Evolutionary conservation across 805 yeast species (phyloP).

Genomic region (Barnettozyma wickerhamii): DNA sequence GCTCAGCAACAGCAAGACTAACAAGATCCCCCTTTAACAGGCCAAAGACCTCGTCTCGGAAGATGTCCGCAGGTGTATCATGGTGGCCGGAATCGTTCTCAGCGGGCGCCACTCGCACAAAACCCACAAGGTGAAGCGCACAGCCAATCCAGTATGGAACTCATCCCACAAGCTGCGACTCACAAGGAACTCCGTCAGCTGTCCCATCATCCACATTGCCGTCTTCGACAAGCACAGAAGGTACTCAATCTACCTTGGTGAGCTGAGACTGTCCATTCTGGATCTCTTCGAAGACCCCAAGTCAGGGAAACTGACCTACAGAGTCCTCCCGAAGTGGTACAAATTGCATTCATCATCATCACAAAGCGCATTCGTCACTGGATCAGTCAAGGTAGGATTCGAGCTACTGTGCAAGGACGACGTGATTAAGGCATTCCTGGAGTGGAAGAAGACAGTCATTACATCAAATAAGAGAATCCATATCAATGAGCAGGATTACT

Average conservation of each 20-base stretch:
- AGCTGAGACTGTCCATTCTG: constrained; percentile 21
- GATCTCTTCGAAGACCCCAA: constrained; percentile 16
- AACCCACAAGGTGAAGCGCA: constrained; percentile 18
- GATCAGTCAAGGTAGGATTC: constrained; percentile 41
- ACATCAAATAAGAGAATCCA: constrained; percentile 4
- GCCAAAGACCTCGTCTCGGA: constrained; percentile 23
- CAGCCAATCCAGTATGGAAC: constrained; percentile 25
- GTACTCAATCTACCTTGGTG: constrained; percentile 26
- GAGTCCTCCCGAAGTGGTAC: constrained; percentile 37
- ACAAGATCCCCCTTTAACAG: neutral
- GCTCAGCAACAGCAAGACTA: too few species aligned
- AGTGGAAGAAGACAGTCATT: constrained; percentile 16
- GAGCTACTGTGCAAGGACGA: constrained; percentile 29
- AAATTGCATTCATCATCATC: constrained; percentile 37
- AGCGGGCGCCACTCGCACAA: constrained; percentile 18
- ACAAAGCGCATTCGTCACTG: constrained; percentile 42
- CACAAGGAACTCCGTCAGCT: constrained; percentile 5
- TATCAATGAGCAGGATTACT: constrained; percentile 24
- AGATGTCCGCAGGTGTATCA: constrained; percentile 12
- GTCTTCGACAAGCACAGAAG: constrained; percentile 25
- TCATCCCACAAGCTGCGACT: constrained; percentile 15
- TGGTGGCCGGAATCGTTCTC: constrained; percentile 23
- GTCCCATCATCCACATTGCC: constrained; percentile 20
- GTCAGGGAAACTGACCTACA: constrained; percentile 7
- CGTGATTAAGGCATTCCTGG: constrained; percentile 15